phyloP scores from a whole-genome alignment of 495 filamentous ascomycete genomes.

The Xylaria venustula region DNA sequence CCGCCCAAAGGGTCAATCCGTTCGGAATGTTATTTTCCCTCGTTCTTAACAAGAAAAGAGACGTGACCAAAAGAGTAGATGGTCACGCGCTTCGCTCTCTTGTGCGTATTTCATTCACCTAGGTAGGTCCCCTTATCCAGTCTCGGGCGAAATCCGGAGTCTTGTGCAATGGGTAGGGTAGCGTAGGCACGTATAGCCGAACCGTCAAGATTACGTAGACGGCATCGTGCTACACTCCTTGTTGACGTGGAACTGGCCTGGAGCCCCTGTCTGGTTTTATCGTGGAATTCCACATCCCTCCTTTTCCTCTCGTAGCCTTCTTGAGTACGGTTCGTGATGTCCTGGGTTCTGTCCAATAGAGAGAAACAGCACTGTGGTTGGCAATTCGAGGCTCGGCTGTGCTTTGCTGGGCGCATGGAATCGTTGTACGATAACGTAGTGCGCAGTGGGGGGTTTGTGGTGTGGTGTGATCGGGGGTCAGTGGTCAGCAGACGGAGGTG shows the following conservation, averaged over 20 bases:
- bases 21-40: too few species aligned
- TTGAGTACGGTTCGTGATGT: neutral
- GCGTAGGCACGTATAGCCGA: neutral
- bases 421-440: neutral
- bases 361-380: neutral
- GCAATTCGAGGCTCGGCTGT: neutral
- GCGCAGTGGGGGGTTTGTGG: too few species aligned
- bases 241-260: neutral
- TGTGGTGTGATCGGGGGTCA: too few species aligned
- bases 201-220: neutral
- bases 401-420: neutral
- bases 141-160: neutral
- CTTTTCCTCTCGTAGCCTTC: neutral
- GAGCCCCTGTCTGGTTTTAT: neutral
- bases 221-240: neutral
- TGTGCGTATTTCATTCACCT: too few species aligned
- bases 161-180: neutral
- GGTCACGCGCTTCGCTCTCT: neutral
- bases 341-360: neutral
- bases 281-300: neutral
- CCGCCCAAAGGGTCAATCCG: too few species aligned
- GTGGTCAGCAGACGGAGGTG: constrained; percentile 4
- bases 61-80: neutral
- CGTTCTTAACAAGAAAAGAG: too few species aligned
- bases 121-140: too few species aligned